Conservation (phyloP, 257 asterid species). For the Solanum appendiculatum region DNA sequence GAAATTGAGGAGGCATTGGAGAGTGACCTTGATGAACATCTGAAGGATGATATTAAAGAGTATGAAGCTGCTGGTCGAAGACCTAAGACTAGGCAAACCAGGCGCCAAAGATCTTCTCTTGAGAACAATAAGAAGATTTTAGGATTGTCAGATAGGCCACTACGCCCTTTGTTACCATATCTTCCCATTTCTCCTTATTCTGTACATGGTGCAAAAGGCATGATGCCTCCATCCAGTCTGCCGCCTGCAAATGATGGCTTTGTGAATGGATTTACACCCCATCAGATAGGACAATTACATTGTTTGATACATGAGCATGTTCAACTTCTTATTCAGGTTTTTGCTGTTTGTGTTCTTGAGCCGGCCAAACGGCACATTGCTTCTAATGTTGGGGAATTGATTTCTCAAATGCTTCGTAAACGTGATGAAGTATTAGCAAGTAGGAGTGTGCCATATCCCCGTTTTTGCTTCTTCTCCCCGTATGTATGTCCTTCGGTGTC, state of each 20-base stretch:
- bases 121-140: slow-evolving; percentile 38
- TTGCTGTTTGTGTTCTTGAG: slow-evolving; percentile 73
- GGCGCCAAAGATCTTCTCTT: slow-evolving; percentile 41
- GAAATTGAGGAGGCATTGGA: slow-evolving; percentile 96
- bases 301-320: slow-evolving; percentile 90
- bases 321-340: slow-evolving; percentile 85
- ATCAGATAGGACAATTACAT: slow-evolving; percentile 89
- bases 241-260: slow-evolving; percentile 46
- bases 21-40: slow-evolving; percentile 71
- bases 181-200: slow-evolving; percentile 38
- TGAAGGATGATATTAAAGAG: slow-evolving; percentile 29
- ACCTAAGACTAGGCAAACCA: slow-evolving; percentile 58
- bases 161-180: slow-evolving; percentile 76
- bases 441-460: slow-evolving; percentile 65
- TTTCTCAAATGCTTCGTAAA: slow-evolving; percentile 39
- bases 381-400: slow-evolving; percentile 52
- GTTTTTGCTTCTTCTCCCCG: slow-evolving; percentile 68
- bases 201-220: slow-evolving; percentile 31
- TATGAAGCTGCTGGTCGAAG: slow-evolving; percentile 23
- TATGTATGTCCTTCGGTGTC: slow-evolving; percentile 57
- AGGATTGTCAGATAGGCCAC: slow-evolving; percentile 50
- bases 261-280: slow-evolving; percentile 64
- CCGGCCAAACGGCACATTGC: slow-evolving; percentile 60
- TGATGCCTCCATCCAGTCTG: slow-evolving; percentile 24
- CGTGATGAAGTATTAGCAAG: slow-evolving; percentile 51